Evolutionary conservation across 768 basidiomycete species (phyloP), one percentile per base, ranked within the genome.

Genomic region (Lentinula raphanica): DNA sequence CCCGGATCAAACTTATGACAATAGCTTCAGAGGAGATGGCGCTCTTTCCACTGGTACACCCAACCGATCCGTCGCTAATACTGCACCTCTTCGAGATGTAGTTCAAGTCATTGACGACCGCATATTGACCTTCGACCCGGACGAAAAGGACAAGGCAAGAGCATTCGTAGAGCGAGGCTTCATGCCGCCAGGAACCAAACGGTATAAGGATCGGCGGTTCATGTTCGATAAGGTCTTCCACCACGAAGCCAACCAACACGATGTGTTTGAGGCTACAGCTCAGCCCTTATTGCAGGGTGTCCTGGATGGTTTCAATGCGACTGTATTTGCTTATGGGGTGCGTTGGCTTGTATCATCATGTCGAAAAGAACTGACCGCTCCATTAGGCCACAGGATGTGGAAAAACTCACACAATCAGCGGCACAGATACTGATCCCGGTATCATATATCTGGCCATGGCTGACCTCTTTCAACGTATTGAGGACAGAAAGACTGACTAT

Each of bases 331-430:
- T 3, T 99, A 99, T 70, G 97, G 97, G 36, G 97, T 98, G 71
- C 70, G 91, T 77, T 5, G 8, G n/a, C 19, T 11, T 53, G 58
- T 49, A 8, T 36, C 13, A 15, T 38, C 19, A 55, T 25, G 51
- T 25, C 15, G 19, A 29, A 31, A 21, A 28, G 59, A 27, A 49
- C 53, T 49, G 51, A 25, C 54, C 56, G 63, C 28, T 48, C 42
- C 19, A 11, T 15, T 67, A 98, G 97, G 97, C 97, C 23, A 98
- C 97, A n/a, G 97, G 97, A n/a, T 98, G 97, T 69, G 97, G 97
- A 62, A 99, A 99, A 74, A 99, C 97, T 4, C 95, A 98, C 72
- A 99, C 97, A 19, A 98, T 99, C 71, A 97, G 94, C 65, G 96
- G 96, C 58, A 88, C 90, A 36, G 87, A 89, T 45, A 68, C 71